Percentiles rank a stretch among this genome's conserved stretches.
phyloP scores from a whole-genome alignment of 495 filamentous ascomycete genomes.

The Lasiosphaeria hispida region DNA sequence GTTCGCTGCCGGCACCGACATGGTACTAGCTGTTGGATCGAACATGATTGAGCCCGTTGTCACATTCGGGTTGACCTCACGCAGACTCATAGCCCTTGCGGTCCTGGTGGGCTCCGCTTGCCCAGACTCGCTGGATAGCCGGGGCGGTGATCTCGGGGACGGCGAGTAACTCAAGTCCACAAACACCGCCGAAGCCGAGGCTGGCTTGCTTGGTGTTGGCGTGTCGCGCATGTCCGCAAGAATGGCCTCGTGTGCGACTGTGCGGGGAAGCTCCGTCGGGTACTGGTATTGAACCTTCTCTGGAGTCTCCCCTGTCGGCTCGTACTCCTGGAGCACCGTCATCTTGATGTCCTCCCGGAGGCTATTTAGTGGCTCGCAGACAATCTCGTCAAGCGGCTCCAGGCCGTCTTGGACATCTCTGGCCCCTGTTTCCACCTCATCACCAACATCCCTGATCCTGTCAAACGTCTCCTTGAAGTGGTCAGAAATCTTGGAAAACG shows the following conservation, averaged over 20 bases:
- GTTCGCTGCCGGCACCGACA: slow-evolving; percentile 22
- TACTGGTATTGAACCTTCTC: slow-evolving; percentile 73
- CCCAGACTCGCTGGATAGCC: slow-evolving; percentile 15
- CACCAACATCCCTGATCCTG: slow-evolving; percentile 60
- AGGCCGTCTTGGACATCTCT: slow-evolving; percentile 53
- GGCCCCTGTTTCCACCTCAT: slow-evolving; percentile 58
- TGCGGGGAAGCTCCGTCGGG: slow-evolving; percentile 71
- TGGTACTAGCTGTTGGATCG: slow-evolving; percentile 30
- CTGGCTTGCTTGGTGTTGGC: slow-evolving; percentile 30
- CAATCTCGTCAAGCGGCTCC: slow-evolving; percentile 53
- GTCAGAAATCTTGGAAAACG: slow-evolving; percentile 64
- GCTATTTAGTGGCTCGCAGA: slow-evolving; percentile 65
- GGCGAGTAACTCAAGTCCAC: slow-evolving; percentile 34
- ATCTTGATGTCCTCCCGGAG: slow-evolving; percentile 63
- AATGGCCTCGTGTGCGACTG: slow-evolving; percentile 65
- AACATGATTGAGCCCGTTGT: slow-evolving; percentile 25
- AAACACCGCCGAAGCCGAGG: slow-evolving; percentile 29
- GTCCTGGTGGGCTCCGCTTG: background rate
- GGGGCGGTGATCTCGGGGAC: slow-evolving; percentile 15
- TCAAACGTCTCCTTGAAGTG: slow-evolving; percentile 62
- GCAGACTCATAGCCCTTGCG: slow-evolving; percentile 33
- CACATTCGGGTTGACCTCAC: slow-evolving; percentile 47
- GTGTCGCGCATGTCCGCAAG: slow-evolving; percentile 54
- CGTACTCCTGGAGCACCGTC: slow-evolving; percentile 70
- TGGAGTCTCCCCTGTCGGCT: slow-evolving; percentile 81